Conservation (phyloP, 805 yeast species). For the Lachancea thermotolerans region DNA sequence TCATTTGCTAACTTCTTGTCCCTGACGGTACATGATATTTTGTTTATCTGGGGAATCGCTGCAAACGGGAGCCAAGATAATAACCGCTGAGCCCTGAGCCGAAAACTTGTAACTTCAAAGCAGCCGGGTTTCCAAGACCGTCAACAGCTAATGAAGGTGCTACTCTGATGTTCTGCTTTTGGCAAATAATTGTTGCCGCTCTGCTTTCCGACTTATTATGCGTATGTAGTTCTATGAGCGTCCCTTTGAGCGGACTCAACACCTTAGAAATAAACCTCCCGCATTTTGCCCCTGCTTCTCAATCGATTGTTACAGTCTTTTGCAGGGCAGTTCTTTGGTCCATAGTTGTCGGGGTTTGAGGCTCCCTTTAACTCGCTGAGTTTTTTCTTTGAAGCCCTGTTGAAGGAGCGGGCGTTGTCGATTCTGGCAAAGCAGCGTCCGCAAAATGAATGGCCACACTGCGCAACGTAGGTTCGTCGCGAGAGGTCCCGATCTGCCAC, state of each 20-base stretch:
- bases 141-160: background rate
- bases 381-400: conserved; percentile 20
- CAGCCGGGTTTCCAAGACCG: background rate
- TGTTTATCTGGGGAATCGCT: too few relatives aligned
- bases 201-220: too few relatives aligned
- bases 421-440: conserved; percentile 75
- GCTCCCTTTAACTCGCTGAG: conserved; percentile 25
- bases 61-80: background rate
- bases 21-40: too few relatives aligned
- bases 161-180: too few relatives aligned
- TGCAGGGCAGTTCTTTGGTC: conserved; percentile 57
- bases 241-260: background rate
- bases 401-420: conserved; percentile 33
- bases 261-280: conserved; percentile 42
- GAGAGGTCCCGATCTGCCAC: conserved; percentile 54
- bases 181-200: too few relatives aligned
- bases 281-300: conserved; percentile 43
- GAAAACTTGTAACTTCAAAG: background rate
- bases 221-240: background rate
- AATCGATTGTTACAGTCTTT: conserved; percentile 40
- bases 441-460: conserved; percentile 82
- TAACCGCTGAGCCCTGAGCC: background rate
- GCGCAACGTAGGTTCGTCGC: conserved; percentile 54
- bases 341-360: conserved; percentile 39
- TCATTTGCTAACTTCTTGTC: too few relatives aligned